Evolutionary conservation across 2,329 filamentous ascomycete genomes (phyloP).

Genomic region (Dactylellina haptotyla): DNA sequence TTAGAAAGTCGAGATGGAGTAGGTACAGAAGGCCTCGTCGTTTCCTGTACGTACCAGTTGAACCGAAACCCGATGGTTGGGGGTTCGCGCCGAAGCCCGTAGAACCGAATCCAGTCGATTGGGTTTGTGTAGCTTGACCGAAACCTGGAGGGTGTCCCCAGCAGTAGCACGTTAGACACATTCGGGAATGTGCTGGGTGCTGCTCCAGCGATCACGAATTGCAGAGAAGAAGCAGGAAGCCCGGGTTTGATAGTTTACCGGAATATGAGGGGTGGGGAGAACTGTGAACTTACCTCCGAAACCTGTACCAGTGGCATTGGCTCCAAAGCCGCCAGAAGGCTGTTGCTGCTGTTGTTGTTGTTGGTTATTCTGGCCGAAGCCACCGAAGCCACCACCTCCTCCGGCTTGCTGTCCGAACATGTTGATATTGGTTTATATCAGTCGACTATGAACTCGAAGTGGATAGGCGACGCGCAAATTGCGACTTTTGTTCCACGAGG

Average conservation of each 20-base stretch:
- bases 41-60: slow-evolving; percentile 54
- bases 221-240: slow-evolving; percentile 1
- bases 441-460: slow-evolving; percentile 4
- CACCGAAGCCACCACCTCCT: slow-evolving; percentile 53
- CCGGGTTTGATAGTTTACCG: not conserved
- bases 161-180: slow-evolving; percentile 52
- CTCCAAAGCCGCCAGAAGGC: slow-evolving; percentile 50
- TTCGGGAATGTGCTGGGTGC: slow-evolving; percentile 49
- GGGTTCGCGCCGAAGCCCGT: slow-evolving; percentile 51
- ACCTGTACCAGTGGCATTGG: slow-evolving; percentile 42
- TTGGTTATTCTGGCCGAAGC: slow-evolving; percentile 51
- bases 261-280: not conserved
- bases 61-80: slow-evolving; percentile 47
- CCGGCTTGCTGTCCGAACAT: slow-evolving; percentile 57
- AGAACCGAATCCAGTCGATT: slow-evolving; percentile 53
- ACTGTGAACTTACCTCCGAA: slow-evolving; percentile 56
- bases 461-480: slow-evolving; percentile 35
- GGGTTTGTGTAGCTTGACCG: slow-evolving; percentile 53
- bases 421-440: slow-evolving; percentile 4
- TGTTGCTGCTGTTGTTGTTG: slow-evolving; percentile 51
- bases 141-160: slow-evolving; percentile 48
- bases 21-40: slow-evolving; percentile 48
- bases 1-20: slow-evolving; percentile 33
- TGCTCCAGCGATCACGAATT: slow-evolving; percentile 27
- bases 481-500: not conserved